Percentiles rank a stretch among this genome's conserved stretches.
These are phyloP conservation scores for Parascedosporium putredinis DNA, from an alignment of 2,329 filamentous ascomycete genomes.

Conservation along the genomic window DNA sequence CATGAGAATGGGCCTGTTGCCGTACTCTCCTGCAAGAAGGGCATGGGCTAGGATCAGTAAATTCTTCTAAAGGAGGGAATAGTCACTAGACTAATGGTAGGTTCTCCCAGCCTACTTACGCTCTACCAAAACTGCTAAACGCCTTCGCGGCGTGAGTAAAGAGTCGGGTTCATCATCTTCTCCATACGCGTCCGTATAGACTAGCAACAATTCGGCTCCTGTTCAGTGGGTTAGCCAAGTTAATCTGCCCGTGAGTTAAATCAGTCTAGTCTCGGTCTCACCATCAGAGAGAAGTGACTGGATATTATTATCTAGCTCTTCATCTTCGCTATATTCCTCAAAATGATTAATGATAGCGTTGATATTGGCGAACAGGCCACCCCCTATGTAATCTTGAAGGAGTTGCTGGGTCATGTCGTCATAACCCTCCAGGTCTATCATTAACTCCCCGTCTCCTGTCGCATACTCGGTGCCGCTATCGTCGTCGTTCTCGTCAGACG, in stretches of 20 bases:
- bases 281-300: slow-evolving; percentile 2
- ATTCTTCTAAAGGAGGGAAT: too few species aligned
- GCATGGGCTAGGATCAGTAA: not conserved
- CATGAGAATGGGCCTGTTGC: not conserved
- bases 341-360: slow-evolving; percentile 14
- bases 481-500: slow-evolving; percentile 15
- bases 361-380: not conserved
- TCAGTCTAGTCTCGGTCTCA: not conserved
- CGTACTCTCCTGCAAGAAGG: not conserved
- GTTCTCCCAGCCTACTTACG: not conserved
- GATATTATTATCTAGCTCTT: slow-evolving; percentile 14
- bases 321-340: slow-evolving; percentile 15
- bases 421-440: not conserved
- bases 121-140: not conserved
- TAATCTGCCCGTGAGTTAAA: too few species aligned
- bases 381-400: slow-evolving; percentile 1
- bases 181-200: not conserved
- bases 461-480: too few species aligned
- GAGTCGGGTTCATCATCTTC: slow-evolving; percentile 1
- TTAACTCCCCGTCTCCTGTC: not conserved
- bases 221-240: too few species aligned
- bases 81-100: not conserved
- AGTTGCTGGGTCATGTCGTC: slow-evolving; percentile 1
- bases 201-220: slow-evolving; percentile 2
- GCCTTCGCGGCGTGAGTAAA: not conserved